Evolutionary conservation across 202 grass and related monocot species (phyloP).

Genomic region (Schoenoplectus tabernaemontani): DNA sequence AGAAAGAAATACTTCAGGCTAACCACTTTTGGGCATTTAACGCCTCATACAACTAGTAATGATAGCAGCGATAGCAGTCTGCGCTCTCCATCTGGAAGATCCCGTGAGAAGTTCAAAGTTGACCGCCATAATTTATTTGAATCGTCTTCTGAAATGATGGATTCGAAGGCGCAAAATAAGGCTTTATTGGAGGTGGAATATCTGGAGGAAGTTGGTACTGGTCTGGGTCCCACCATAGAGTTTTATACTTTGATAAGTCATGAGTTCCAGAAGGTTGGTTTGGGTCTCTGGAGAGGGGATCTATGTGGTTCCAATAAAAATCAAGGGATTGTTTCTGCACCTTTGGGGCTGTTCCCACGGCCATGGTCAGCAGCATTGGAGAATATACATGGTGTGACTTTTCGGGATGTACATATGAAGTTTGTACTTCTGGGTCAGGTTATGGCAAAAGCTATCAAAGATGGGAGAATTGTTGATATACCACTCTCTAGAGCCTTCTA

Average conservation of each 20-base stretch:
- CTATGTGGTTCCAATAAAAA: constrained; percentile 28
- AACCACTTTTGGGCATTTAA: constrained; percentile 58
- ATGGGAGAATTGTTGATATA: constrained; percentile 79
- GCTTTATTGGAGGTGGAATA: constrained; percentile 84
- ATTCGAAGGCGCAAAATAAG: constrained; percentile 58
- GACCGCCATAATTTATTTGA: constrained; percentile 66
- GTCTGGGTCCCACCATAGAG: constrained; percentile 95
- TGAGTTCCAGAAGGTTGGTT: constrained; percentile 83
- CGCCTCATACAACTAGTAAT: constrained; percentile 34
- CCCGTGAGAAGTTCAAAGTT: constrained; percentile 73
- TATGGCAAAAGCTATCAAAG: constrained; percentile 90
- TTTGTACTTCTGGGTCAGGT: constrained; percentile 78
- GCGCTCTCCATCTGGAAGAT: constrained; percentile 38
- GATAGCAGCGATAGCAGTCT: constrained; percentile 7
- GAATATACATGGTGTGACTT: constrained; percentile 35
- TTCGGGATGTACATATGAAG: constrained; percentile 47
- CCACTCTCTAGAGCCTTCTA: constrained; percentile 90
- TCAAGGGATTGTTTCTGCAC: constrained; percentile 34
- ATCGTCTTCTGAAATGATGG: constrained; percentile 85
- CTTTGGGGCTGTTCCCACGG: constrained; percentile 79
- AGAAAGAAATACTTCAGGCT: constrained; percentile 91
- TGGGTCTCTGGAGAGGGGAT: constrained; percentile 91
- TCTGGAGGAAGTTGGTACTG: constrained; percentile 89
- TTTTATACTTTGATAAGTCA: constrained; percentile 96
- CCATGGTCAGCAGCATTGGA: constrained; percentile 38